Evolutionary conservation across 768 basidiomycete species (phyloP).

Genomic region (Leccinum longicurvipes): DNA sequence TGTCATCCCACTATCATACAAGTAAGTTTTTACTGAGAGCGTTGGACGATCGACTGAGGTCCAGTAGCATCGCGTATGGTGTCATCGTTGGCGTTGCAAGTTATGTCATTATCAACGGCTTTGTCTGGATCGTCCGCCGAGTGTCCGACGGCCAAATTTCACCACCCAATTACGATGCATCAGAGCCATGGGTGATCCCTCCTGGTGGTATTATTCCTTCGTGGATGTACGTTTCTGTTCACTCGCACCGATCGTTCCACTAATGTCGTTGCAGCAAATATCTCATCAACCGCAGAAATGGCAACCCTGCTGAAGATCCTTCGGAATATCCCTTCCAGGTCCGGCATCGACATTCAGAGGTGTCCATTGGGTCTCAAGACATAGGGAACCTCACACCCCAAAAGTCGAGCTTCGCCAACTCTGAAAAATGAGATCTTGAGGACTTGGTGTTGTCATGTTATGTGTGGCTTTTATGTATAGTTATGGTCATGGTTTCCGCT

Average conservation of each 20-base stretch:
- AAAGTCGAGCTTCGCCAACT: constrained; percentile 25
- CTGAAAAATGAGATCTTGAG: constrained; percentile 23
- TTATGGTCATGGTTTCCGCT: constrained; percentile 8
- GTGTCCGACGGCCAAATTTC: constrained; percentile 54
- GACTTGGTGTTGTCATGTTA: background rate
- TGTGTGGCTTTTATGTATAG: background rate
- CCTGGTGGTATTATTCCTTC: constrained; percentile 64
- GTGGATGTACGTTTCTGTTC: constrained; percentile 56
- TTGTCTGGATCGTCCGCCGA: constrained; percentile 56
- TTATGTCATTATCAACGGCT: constrained; percentile 71
- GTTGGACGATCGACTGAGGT: background rate
- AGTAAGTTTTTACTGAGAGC: constrained; percentile 41
- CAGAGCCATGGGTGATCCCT: constrained; percentile 71
- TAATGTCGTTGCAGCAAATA: constrained; percentile 22
- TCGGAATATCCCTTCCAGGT: constrained; percentile 32
- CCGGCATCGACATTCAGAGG: constrained; percentile 29
- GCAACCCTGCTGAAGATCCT: background rate
- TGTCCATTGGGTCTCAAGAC: constrained; percentile 33
- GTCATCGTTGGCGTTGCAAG: constrained; percentile 76
- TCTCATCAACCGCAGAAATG: constrained; percentile 16
- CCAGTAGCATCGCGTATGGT: constrained; percentile 77
- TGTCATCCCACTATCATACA: constrained; percentile 75
- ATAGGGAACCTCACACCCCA: constrained; percentile 23
- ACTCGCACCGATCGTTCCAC: background rate
- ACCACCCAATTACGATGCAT: constrained; percentile 59